Percentiles rank a stretch among this genome's conserved stretches.
These are phyloP conservation scores for Penicillium sp. DNA, from an alignment of 2,329 filamentous ascomycete genomes.

Conservation along the genomic window DNA sequence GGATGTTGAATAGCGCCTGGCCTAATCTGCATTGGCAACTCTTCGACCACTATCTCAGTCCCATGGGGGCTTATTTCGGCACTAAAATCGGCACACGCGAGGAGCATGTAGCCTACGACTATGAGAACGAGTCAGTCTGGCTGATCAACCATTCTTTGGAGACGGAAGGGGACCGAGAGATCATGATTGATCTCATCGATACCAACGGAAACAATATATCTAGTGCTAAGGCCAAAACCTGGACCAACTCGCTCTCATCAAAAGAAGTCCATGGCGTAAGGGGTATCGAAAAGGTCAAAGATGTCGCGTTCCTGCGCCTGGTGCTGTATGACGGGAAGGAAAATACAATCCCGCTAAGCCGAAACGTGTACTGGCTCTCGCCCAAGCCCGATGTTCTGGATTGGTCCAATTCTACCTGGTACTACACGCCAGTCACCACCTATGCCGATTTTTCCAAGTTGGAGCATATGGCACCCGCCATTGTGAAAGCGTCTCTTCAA, in stretches of 20 bases:
- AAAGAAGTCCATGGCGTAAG: constrained; percentile 36
- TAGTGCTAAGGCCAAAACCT: constrained; percentile 27
- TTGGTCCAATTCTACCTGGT: constrained; percentile 60
- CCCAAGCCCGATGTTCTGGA: constrained; percentile 49
- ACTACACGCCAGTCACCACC: constrained; percentile 54
- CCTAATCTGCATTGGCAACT: constrained; percentile 64
- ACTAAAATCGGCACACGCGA: constrained; percentile 51
- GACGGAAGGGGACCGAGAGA: constrained; percentile 38
- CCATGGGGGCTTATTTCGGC: constrained; percentile 60
- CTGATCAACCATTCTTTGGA: constrained; percentile 55
- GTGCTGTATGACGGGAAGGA: constrained; percentile 38
- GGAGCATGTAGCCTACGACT: constrained; percentile 59
- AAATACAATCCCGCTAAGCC: constrained; percentile 43
- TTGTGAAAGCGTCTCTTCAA: constrained; percentile 34
- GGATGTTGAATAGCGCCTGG: constrained; percentile 67
- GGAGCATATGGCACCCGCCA: constrained; percentile 37
- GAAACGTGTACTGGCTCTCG: constrained; percentile 62
- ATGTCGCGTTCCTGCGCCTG: constrained; percentile 54
- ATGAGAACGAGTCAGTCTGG: constrained; percentile 46
- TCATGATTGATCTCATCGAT: constrained; percentile 53
- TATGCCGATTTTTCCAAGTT: constrained; percentile 53
- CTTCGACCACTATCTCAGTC: constrained; percentile 62
- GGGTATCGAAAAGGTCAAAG: constrained; percentile 33
- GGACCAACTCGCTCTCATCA: constrained; percentile 49
- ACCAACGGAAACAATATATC: constrained; percentile 46